Percentiles rank a stretch among this genome's conserved stretches.
These are phyloP conservation scores for Urochloa ruziziensis DNA, from an alignment of 176 grass and related monocot genomes.

Conservation along the genomic window DNA sequence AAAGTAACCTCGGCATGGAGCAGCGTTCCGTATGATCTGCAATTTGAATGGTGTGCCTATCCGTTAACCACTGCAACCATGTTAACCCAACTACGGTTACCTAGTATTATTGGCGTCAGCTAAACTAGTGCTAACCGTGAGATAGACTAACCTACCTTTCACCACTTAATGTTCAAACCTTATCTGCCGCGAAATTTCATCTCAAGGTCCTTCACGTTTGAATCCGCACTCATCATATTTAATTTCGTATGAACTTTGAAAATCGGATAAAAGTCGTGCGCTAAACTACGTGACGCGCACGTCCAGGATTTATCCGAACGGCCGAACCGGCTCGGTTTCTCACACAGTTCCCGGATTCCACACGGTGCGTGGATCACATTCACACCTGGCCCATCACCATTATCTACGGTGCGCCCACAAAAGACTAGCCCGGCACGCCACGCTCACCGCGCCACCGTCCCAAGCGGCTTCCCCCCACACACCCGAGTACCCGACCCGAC, in stretches of 20 bases:
- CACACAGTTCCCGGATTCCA: too few relatives aligned
- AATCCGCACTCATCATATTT: too few relatives aligned
- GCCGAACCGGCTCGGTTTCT: not conserved
- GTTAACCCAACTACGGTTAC: too few relatives aligned
- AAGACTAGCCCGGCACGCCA: slow-evolving; percentile 15
- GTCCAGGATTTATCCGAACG: not conserved
- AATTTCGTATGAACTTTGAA: not conserved
- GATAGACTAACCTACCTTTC: too few relatives aligned
- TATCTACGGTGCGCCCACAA: not conserved
- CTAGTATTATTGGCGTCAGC: too few relatives aligned
- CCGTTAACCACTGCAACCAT: too few relatives aligned
- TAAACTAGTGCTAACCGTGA: too few relatives aligned
- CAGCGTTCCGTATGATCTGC: too few relatives aligned
- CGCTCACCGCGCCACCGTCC: not conserved
- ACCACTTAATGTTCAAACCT: too few relatives aligned
- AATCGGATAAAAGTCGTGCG: not conserved
- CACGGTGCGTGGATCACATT: not conserved
- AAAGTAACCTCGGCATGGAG: not conserved
- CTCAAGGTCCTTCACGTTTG: not conserved
- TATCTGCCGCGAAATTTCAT: not conserved
- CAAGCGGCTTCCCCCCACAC: not conserved
- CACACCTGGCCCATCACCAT: not conserved
- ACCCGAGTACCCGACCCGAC: not conserved
- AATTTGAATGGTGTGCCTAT: not conserved
- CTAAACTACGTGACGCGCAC: not conserved